Conservation (phyloP, 495 filamentous ascomycete species). For the Podospora australis region DNA sequence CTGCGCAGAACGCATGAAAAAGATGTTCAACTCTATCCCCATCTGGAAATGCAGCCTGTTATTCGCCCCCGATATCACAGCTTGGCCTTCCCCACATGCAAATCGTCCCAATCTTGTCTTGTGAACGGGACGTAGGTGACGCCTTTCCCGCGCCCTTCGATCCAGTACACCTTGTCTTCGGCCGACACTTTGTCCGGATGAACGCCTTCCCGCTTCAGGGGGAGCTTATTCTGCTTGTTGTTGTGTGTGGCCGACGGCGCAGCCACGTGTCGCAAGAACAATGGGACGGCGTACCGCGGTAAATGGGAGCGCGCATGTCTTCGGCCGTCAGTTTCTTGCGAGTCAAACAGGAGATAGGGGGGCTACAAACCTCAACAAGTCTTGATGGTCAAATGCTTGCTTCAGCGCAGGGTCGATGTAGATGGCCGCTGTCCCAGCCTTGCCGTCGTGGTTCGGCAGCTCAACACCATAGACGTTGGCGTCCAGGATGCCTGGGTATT, state of each 20-base stretch:
- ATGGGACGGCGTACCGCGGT: conserved; percentile 69
- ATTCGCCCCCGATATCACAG: conserved; percentile 39
- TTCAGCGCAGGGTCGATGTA: conserved; percentile 37
- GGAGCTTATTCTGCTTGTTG: conserved; percentile 78
- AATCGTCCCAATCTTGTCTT: conserved; percentile 49
- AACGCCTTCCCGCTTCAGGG: conserved; percentile 63
- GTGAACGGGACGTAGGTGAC: conserved; percentile 52
- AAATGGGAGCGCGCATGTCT: conserved; percentile 50
- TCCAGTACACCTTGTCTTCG: conserved; percentile 51
- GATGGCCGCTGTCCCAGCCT: conserved; percentile 63
- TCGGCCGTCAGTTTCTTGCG: neutral
- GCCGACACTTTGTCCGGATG: conserved; percentile 52
- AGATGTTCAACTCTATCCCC: too few species aligned
- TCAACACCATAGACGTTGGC: conserved; percentile 75
- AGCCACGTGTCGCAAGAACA: conserved; percentile 62
- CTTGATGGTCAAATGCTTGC: conserved; percentile 46
- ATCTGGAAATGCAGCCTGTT: too few species aligned
- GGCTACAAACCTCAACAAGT: conserved; percentile 47
- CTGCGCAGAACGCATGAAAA: too few species aligned
- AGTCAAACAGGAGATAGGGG: conserved; percentile 7
- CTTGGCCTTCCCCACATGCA: conserved; percentile 45
- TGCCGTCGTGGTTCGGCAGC: conserved; percentile 64
- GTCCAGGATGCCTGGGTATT: conserved; percentile 60
- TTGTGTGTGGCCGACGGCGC: conserved; percentile 64
- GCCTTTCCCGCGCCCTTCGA: conserved; percentile 42